Conservation (phyloP, 306 rosid genomes). For the Inga leiocalycina region DNA sequence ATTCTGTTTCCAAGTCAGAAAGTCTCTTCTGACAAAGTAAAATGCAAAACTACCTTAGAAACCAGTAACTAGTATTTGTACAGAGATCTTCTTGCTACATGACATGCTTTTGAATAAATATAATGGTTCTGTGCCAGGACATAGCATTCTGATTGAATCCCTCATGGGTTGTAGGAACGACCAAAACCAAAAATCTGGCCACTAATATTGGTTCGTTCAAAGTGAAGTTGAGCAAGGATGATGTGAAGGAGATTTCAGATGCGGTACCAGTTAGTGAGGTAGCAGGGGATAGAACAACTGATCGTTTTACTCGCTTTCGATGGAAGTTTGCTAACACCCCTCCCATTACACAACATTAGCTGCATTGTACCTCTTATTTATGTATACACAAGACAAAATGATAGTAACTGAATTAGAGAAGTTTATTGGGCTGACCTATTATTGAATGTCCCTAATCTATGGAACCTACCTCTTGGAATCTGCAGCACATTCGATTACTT, state of each 20-base stretch:
- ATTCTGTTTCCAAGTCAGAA: not conserved
- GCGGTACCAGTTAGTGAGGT: conserved; percentile 44
- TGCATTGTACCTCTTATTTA: not conserved
- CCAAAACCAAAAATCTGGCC: conserved; percentile 64
- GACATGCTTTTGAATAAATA: not conserved
- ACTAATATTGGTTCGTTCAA: conserved; percentile 48
- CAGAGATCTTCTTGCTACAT: not conserved
- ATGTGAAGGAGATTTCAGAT: conserved; percentile 55
- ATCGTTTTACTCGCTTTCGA: conserved; percentile 36
- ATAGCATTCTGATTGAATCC: not conserved
- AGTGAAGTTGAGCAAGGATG: conserved; percentile 56
- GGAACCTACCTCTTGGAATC: no score
- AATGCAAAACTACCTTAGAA: not conserved
- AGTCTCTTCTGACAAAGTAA: not conserved
- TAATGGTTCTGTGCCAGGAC: not conserved
- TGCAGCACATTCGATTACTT: no score
- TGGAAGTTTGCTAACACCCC: conserved; percentile 73
- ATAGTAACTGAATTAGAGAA: no score
- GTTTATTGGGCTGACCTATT: no score
- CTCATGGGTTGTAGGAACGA: conserved; percentile 56
- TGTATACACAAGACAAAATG: no score
- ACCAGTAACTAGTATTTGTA: not conserved
- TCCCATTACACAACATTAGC: conserved; percentile 10
- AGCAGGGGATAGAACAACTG: conserved; percentile 45
- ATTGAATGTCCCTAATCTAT: no score